A percentile compares a stretch with the other conserved stretches of the same genome.
phyloP scores from a whole-genome alignment of 2,329 filamentous ascomycete species.

The Colletotrichum lindemuthianum region DNA sequence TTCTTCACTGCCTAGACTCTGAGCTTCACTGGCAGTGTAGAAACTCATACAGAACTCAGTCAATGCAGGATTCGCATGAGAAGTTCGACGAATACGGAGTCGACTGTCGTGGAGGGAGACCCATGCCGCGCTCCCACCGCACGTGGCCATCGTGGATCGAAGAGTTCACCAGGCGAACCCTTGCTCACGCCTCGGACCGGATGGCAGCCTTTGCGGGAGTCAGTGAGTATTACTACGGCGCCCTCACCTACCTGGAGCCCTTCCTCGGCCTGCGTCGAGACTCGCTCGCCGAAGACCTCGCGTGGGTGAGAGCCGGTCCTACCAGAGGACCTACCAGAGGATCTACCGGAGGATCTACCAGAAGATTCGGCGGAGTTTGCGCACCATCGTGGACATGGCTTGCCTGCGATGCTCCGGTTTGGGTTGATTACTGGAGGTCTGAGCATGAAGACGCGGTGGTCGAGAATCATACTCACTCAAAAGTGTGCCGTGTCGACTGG shows the following conservation, averaged over 20 bases:
- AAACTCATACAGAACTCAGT: background rate
- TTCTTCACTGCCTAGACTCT: background rate
- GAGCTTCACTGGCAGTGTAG: slow-evolving; percentile 17
- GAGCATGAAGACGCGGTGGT: background rate
- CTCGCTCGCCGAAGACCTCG: slow-evolving; percentile 1
- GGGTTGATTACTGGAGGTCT: background rate
- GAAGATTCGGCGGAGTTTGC: background rate
- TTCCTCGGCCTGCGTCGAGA: background rate
- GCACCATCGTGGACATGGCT: slow-evolving; percentile 23
- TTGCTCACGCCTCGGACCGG: slow-evolving; percentile 10
- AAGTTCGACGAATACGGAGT: background rate
- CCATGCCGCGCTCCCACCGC: too few species aligned
- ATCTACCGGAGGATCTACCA: background rate
- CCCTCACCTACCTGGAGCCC: background rate
- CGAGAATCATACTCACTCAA: background rate
- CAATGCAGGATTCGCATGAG: background rate
- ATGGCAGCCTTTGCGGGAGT: slow-evolving; percentile 13
- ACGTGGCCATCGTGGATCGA: slow-evolving; percentile 6
- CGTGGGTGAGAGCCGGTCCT: background rate
- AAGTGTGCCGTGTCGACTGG: background rate
- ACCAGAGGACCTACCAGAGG: background rate
- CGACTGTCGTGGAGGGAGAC: background rate
- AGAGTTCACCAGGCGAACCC: background rate
- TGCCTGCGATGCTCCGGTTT: slow-evolving; percentile 8
- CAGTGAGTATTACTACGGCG: background rate